Base-by-base conservation (phyloP, 352 stramenopile species). In the Elongisporangium senticosum region DNA sequence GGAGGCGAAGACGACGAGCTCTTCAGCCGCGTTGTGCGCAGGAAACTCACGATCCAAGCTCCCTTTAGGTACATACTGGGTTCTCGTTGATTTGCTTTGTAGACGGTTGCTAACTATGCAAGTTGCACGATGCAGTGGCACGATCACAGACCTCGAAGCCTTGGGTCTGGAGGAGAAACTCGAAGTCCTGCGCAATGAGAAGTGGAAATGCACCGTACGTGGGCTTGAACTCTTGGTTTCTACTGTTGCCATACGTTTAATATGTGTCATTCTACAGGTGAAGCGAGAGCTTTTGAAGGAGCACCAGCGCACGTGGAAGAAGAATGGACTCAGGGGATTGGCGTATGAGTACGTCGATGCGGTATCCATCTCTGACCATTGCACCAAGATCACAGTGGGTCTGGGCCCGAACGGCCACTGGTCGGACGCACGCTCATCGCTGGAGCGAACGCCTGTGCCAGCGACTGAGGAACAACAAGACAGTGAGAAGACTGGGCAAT, bases 1-100 rank as follows among this genome's bases (percentile, higher is more conserved):
- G 75, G 75, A 3, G 75, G 75, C 48, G 75, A 85, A 52, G 75
- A 85, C 56, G 71, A 85, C 26, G 75, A 85, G 37, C 68, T 85
- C 14, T 85, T 79, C 55, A 71, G 72, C 61, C 75, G 75, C 15
- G 72, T 82, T n/a, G 33, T 79, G 49, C 72, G 71, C 48, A 79
- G 77, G 43, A 79, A 82, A 40, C 65, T 82, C 43, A 53, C 37
- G 11, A 74, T 85, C 20, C 70, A 79, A 58, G 52, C 65, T 15
- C 75, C 75, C 0, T 19, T 50, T 11, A 77, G 63, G 75, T 80
- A 49, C 37, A 52, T 13, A 28, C 24, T 7, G 3, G 24, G 3
- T 3, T 28, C n/a, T n/a, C n/a, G n/a, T n/a, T n/a, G n/a, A n/a
- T n/a, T n/a, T n/a, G n/a, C n/a, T n/a, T n/a, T n/a, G n/a, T n/a